Base-by-base conservation (phyloP, 2,329 filamentous ascomycete genomes). In the Coleophoma cylindrospora region DNA sequence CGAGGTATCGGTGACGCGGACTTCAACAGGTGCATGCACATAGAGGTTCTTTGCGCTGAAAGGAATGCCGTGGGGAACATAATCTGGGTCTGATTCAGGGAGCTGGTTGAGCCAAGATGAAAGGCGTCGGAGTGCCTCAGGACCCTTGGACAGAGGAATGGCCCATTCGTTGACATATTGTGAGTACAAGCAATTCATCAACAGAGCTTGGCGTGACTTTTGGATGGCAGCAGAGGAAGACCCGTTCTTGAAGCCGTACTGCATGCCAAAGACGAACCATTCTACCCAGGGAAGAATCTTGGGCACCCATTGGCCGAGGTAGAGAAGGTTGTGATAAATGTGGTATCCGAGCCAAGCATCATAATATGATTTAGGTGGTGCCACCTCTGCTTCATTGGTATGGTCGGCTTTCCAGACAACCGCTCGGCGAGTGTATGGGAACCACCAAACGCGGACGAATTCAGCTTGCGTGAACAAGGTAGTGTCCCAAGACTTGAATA, bases 131-230 rank as follows among this genome's bases (percentile, higher is more conserved):
- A 99, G 81, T 8, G 90, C 91, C 69, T 96, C 91, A 13, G 92
- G 92, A 0, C 94, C 94, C 58, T 87, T 86, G 55, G 83, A 74
- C 1, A 99, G 76, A 1, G 94, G 92, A 7, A 99, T 79, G 0
- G 92, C 92, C 94, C 94, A 99, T 67, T 99, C 94, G 67, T 99
- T 96, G 57, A 99, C 94, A 61, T 90, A 96, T 65, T 99, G 94
- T n/a, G 88, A 92, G 74, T 96, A 99, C 6, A 97, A 80, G 64
- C 94, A 99, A 73, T 99, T 94, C 88, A 99, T 92, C 47, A 96
- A 76, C 43, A 97, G 79, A 12, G 91, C 92, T 56, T 86, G 75
- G 52, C 87, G 83, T 55, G 87, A 87, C 19, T 86, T 83, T 68
- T 96, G 87, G 15, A 96, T 81, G 6, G 87, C 92, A n/a, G 78